Percentiles rank a stretch among this genome's conserved stretches.
These are phyloP conservation scores for Trichosporon sp. DNA, from an alignment of 1,284 basidiomycete genomes.

Conservation along the genomic window DNA sequence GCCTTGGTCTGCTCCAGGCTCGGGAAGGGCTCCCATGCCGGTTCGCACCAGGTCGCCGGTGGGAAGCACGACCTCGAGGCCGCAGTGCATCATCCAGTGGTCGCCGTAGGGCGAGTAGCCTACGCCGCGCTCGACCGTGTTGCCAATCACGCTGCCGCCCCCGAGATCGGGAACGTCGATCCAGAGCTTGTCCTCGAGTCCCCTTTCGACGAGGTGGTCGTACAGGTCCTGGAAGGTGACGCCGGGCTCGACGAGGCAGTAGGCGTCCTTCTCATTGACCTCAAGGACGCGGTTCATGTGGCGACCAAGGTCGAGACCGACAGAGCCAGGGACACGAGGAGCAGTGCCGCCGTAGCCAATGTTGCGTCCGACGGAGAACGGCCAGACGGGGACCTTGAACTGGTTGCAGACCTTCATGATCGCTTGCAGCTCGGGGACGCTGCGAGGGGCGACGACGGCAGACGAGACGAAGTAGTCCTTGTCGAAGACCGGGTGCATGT, in stretches of 20 bases:
- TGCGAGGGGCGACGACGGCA: constrained; percentile 7
- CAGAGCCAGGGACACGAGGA: constrained; percentile 9
- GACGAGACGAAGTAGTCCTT: constrained; percentile 15
- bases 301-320: constrained; percentile 5
- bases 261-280: constrained; percentile 11
- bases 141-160: constrained; percentile 11
- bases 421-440: constrained; percentile 6
- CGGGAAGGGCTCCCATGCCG: constrained; percentile 9
- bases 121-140: constrained; percentile 11
- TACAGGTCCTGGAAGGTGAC: constrained; percentile 12
- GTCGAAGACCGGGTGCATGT: constrained; percentile 12
- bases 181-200: constrained; percentile 13
- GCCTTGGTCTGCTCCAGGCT: constrained; percentile 3
- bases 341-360: constrained; percentile 10
- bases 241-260: constrained; percentile 11
- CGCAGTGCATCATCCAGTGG: constrained; percentile 15
- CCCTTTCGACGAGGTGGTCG: constrained; percentile 1
- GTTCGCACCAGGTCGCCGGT: constrained; percentile 12
- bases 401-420: constrained; percentile 10
- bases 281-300: constrained; percentile 14
- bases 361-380: constrained; percentile 6
- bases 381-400: constrained; percentile 12
- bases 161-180: constrained; percentile 10
- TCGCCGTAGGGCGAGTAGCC: constrained; percentile 14
- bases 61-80: constrained; percentile 9